Conservation (phyloP, 139 green algal genomes). For the Diplosphaera chodatii region DNA sequence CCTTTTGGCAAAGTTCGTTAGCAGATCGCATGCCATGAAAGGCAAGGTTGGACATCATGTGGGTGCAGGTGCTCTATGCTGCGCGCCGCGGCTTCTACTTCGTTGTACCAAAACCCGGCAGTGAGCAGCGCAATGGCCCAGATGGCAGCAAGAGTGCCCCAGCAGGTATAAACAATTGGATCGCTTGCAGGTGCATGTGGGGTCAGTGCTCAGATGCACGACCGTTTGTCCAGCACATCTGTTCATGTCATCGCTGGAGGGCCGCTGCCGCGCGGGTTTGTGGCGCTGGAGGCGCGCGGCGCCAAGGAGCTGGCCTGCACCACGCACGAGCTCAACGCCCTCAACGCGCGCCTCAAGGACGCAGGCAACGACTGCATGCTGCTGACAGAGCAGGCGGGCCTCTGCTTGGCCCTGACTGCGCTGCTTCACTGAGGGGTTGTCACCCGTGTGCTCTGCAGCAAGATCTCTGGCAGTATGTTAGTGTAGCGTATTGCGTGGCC, state of each 20-base stretch:
- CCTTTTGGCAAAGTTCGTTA: neutral
- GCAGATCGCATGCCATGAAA: too few relatives aligned
- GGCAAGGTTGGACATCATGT: neutral
- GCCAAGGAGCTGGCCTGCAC: conserved; percentile 39
- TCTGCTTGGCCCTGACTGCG: neutral
- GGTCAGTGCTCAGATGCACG: too few relatives aligned
- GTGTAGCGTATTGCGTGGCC: too few relatives aligned
- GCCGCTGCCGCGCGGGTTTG: conserved; percentile 30
- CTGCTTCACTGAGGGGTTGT: too few relatives aligned
- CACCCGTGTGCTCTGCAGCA: too few relatives aligned
- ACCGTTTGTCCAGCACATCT: too few relatives aligned
- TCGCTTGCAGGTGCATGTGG: too few relatives aligned
- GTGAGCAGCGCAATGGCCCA: neutral
- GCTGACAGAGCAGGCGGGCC: conserved; percentile 64
- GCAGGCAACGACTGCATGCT: conserved; percentile 71
- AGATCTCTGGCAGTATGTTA: too few relatives aligned
- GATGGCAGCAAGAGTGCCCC: neutral
- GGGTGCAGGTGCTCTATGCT: conserved; percentile 52
- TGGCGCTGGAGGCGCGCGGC: conserved; percentile 45
- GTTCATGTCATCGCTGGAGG: too few relatives aligned
- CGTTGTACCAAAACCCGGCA: conserved; percentile 14
- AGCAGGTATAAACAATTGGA: too few relatives aligned
- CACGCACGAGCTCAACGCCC: conserved; percentile 76
- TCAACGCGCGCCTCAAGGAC: conserved; percentile 76
- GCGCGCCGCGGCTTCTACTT: conserved; percentile 68